phyloP scores from a whole-genome alignment of 352 stramenopile genomes.

The Phytophthora litchii region DNA sequence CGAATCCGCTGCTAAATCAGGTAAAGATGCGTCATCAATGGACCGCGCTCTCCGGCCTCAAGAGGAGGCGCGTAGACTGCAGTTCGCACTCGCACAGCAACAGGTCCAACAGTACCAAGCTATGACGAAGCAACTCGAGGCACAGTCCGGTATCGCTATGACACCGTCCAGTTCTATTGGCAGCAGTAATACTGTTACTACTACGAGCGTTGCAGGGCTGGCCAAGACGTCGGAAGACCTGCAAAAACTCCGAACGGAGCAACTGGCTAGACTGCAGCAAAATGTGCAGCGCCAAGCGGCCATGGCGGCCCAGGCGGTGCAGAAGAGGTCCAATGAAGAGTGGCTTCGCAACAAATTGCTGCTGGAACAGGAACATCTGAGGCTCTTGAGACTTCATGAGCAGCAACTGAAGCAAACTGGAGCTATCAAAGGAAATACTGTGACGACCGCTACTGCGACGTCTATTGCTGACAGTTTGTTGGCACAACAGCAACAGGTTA shows the following conservation, averaged over 20 bases:
- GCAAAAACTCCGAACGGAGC: conserved; percentile 51
- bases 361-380: conserved; percentile 54
- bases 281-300: conserved; percentile 42
- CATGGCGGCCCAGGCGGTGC: conserved; percentile 39
- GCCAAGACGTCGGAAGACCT: conserved; percentile 47
- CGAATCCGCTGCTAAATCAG: conserved; percentile 24
- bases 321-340: conserved; percentile 41
- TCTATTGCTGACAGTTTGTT: conserved; percentile 43
- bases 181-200: background rate
- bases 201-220: conserved; percentile 10
- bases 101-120: conserved; percentile 38
- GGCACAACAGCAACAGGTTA: conserved; percentile 54
- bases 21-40: conserved; percentile 17
- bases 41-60: conserved; percentile 20
- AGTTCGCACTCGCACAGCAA: conserved; percentile 56
- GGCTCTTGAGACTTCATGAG: conserved; percentile 38
- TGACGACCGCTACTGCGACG: conserved; percentile 21
- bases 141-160: conserved; percentile 21
- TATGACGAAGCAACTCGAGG: conserved; percentile 32
- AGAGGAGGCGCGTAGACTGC: conserved; percentile 32
- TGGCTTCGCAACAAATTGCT: conserved; percentile 51
- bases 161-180: conserved; percentile 8
- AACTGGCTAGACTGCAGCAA: conserved; percentile 62
- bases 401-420: conserved; percentile 36
- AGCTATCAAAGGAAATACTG: conserved; percentile 13